A percentile compares a stretch with the other conserved stretches of the same genome.
phyloP scores from a whole-genome alignment of 2,329 filamentous ascomycete species.

The Colletotrichum falcatum region DNA sequence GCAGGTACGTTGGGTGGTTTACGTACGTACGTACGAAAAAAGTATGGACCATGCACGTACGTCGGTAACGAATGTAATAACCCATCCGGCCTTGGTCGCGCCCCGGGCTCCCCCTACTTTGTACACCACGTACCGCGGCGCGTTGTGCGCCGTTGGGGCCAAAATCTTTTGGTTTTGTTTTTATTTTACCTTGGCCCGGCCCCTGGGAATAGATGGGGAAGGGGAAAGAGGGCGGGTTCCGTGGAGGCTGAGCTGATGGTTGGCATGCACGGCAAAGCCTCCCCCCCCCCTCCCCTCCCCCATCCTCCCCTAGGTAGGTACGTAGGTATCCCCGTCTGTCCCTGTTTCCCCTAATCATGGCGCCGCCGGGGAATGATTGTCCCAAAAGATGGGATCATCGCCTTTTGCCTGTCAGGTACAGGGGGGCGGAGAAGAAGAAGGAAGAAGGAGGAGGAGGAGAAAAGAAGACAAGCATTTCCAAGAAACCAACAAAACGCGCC shows the following conservation, averaged over 20 bases:
- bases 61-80: no score
- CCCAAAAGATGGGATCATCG: not conserved
- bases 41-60: no score
- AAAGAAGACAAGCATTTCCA: not conserved
- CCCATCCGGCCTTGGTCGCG: no score
- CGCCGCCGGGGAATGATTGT: no score
- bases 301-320: not conserved
- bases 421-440: not conserved
- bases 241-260: not conserved
- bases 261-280: not conserved
- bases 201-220: not conserved
- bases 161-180: no score
- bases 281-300: no score
- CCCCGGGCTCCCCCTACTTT: no score
- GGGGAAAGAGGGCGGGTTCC: no score
- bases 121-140: not conserved
- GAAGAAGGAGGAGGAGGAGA: no score
- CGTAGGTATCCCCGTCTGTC: not conserved
- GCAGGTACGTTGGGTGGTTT: no score
- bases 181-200: not conserved
- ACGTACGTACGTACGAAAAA: no score
- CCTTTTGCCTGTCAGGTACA: not conserved
- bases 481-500: not conserved
- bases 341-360: no score
- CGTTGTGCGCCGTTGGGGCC: not conserved